Percentiles rank a stretch among this genome's conserved stretches.
These are phyloP conservation scores for Amanita fuliginea DNA, from an alignment of 768 basidiomycete genomes.

Conservation along the genomic window DNA sequence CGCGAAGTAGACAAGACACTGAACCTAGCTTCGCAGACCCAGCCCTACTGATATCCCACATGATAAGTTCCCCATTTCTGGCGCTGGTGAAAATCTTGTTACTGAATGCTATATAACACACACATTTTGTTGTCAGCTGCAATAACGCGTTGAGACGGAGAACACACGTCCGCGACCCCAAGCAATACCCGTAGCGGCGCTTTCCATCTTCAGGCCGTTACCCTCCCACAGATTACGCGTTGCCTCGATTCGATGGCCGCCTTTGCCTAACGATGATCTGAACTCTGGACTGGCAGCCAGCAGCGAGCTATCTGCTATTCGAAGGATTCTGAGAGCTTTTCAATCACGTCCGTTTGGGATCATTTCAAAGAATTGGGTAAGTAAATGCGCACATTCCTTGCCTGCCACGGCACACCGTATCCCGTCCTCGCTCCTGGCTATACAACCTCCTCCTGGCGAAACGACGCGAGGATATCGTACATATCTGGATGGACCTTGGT, in stretches of 20 bases:
- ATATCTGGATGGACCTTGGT: slow-evolving; percentile 32
- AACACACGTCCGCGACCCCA: slow-evolving; percentile 62
- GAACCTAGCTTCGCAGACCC: slow-evolving; percentile 56
- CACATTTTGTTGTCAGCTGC: too few species aligned
- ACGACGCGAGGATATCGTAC: slow-evolving; percentile 54
- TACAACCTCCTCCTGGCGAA: slow-evolving; percentile 50
- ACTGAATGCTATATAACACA: slow-evolving; percentile 41
- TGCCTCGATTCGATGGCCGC: slow-evolving; percentile 58
- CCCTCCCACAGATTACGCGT: slow-evolving; percentile 73
- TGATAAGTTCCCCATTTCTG: slow-evolving; percentile 69
- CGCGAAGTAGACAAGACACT: slow-evolving; percentile 16
- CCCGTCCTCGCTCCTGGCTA: slow-evolving; percentile 61
- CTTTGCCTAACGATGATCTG: slow-evolving; percentile 41
- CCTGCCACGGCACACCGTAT: slow-evolving; percentile 61
- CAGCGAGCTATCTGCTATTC: slow-evolving; percentile 35
- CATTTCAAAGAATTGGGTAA: too few species aligned
- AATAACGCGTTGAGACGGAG: too few species aligned
- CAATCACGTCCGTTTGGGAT: too few species aligned
- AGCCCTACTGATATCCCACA: slow-evolving; percentile 70
- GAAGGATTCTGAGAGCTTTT: slow-evolving; percentile 40
- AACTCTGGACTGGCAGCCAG: slow-evolving; percentile 27
- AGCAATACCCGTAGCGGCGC: slow-evolving; percentile 69
- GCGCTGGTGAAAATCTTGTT: slow-evolving; percentile 76
- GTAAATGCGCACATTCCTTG: slow-evolving; percentile 58
- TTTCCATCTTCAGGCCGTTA: slow-evolving; percentile 69